phyloP scores from a whole-genome alignment of 805 yeast species.

The Phaffomyces thermotolerans region DNA sequence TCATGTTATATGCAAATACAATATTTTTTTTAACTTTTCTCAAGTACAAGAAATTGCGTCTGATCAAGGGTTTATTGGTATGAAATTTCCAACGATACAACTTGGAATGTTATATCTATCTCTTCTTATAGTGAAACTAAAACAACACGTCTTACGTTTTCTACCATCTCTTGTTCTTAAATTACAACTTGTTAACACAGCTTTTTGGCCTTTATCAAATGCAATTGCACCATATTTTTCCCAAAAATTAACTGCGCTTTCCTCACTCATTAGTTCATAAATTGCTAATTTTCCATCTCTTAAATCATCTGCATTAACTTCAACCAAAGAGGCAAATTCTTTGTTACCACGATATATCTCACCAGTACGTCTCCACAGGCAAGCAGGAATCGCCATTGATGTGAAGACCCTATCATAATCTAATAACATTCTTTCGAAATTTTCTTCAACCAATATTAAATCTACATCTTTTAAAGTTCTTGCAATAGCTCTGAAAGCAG shows the following conservation, averaged over 20 bases:
- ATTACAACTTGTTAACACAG: slow-evolving; percentile 87
- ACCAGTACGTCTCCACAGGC: slow-evolving; percentile 95
- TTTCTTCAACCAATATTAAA: slow-evolving; percentile 85
- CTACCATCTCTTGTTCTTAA: slow-evolving; percentile 77
- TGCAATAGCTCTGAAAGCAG: slow-evolving; percentile 91
- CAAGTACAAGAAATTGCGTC: neutral
- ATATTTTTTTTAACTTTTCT: neutral
- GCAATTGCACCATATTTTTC: slow-evolving; percentile 96
- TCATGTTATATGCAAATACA: too few relatives aligned
- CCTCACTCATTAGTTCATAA: slow-evolving; percentile 91
- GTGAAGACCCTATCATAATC: slow-evolving; percentile 95
- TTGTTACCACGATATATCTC: slow-evolving; percentile 93
- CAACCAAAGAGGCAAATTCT: slow-evolving; percentile 91
- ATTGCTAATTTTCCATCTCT: slow-evolving; percentile 90
- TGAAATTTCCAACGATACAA: slow-evolving; percentile 92
- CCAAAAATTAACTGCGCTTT: slow-evolving; percentile 95
- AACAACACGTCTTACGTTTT: slow-evolving; percentile 78
- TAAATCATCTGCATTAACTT: slow-evolving; percentile 81
- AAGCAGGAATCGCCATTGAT: slow-evolving; percentile 96
- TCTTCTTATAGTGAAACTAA: slow-evolving; percentile 86
- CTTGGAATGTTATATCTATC: slow-evolving; percentile 93
- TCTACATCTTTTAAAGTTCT: slow-evolving; percentile 85
- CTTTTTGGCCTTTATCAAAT: slow-evolving; percentile 91
- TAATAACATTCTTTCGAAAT: slow-evolving; percentile 85
- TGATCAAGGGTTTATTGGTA: slow-evolving; percentile 50